These are phyloP conservation scores for Lodderomyces orthopsilosis DNA, from an alignment of 1,139 yeast species.

Conservation along the genomic window DNA sequence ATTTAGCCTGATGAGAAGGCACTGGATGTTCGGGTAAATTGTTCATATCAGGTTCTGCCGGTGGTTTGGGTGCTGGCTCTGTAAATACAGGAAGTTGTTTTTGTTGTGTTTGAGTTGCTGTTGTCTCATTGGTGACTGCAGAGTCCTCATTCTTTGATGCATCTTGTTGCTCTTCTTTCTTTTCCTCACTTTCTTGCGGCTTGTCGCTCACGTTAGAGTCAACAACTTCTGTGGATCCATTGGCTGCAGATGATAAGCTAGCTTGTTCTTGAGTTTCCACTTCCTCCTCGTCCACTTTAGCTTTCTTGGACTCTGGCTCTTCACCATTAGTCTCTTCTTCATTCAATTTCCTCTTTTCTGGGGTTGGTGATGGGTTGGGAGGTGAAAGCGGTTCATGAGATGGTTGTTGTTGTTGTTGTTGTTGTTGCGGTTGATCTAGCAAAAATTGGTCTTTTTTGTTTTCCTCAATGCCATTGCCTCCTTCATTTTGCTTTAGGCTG, in stretches of 20 bases:
- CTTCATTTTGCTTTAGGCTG: neutral
- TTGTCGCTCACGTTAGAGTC: neutral
- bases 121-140: neutral
- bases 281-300: neutral
- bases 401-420: slow-evolving; percentile 6
- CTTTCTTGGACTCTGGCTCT: slow-evolving; percentile 7
- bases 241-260: neutral
- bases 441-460: neutral
- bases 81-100: slow-evolving; percentile 5
- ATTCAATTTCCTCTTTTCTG: slow-evolving; percentile 36
- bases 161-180: slow-evolving; percentile 1
- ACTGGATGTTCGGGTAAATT: slow-evolving; percentile 68
- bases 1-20: slow-evolving; percentile 82
- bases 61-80: slow-evolving; percentile 68
- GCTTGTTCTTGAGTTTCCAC: neutral
- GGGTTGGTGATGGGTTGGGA: slow-evolving; percentile 46
- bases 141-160: neutral
- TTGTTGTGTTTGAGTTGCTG: slow-evolving; percentile 2
- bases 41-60: slow-evolving; percentile 68
- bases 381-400: slow-evolving; percentile 40
- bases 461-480: neutral
- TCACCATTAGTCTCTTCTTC: slow-evolving; percentile 12
- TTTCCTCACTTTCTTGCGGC: slow-evolving; percentile 6
- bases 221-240: neutral
- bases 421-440: neutral